phyloP scores from a whole-genome alignment of 805 yeast genomes.

The Candida caryicola region DNA sequence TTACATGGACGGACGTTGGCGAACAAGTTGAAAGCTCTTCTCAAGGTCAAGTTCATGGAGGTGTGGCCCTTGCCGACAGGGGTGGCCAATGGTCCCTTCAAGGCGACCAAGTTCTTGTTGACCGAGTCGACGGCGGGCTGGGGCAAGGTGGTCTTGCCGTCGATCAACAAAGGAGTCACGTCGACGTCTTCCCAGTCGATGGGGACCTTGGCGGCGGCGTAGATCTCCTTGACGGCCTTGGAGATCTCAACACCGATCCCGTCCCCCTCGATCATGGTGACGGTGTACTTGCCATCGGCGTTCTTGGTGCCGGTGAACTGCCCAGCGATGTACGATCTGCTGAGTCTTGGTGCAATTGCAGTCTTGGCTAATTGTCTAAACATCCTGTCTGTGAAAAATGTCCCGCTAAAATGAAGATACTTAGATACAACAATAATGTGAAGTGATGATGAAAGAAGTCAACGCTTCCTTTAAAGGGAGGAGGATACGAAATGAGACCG shows the following conservation, averaged over 20 bases:
- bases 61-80: constrained; percentile 99
- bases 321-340: constrained; percentile 47
- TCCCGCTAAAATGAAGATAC: no score
- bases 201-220: constrained; percentile 92
- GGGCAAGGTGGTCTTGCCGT: constrained; percentile 93
- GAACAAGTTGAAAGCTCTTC: constrained; percentile 93
- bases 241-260: constrained; percentile 98
- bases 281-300: constrained; percentile 83
- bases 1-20: constrained; percentile 98
- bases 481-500: not conserved
- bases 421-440: no score
- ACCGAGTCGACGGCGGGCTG: constrained; percentile 88
- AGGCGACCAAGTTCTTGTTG: constrained; percentile 88
- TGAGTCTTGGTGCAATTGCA: constrained; percentile 27
- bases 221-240: constrained; percentile 88
- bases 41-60: constrained; percentile 92
- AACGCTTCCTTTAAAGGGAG: not conserved
- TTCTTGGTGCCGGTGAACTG: constrained; percentile 64
- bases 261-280: constrained; percentile 96
- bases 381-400: no score
- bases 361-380: constrained; percentile 35
- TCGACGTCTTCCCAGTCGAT: constrained; percentile 97
- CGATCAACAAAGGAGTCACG: constrained; percentile 87
- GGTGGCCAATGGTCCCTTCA: constrained; percentile 97
- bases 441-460: no score